Conservation (phyloP, 768 basidiomycete genomes). For the Obba rivulosa region DNA sequence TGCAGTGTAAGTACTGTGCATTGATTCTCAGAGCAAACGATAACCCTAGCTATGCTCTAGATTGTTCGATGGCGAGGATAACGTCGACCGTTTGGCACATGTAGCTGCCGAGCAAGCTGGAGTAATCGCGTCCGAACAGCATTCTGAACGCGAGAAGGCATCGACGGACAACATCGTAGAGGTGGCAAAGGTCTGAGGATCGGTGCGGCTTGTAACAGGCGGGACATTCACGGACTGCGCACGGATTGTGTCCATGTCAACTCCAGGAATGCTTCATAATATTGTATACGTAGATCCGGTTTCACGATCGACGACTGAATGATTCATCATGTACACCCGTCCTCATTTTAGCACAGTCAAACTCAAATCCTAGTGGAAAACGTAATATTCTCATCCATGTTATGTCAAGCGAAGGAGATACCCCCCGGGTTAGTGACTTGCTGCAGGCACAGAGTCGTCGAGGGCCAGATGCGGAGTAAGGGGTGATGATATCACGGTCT, state of each 20-base stretch:
- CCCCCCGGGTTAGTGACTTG: no score
- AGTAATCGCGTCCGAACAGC: slow-evolving; percentile 6
- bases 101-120: slow-evolving; percentile 16
- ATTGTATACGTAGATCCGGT: neutral
- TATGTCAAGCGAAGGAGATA: no score
- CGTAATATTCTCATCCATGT: no score
- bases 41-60: slow-evolving; percentile 9
- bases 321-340: neutral
- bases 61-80: slow-evolving; percentile 28
- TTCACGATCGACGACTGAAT: neutral
- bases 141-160: slow-evolving; percentile 19
- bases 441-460: no score
- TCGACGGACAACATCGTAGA: slow-evolving; percentile 15
- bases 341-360: neutral
- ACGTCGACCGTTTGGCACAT: slow-evolving; percentile 13
- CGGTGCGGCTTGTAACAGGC: neutral
- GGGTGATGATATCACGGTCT: no score
- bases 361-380: neutral
- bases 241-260: neutral
- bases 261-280: neutral
- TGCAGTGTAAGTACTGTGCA: slow-evolving; percentile 20
- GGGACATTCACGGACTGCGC: no score
- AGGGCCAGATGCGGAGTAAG: no score
- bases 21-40: neutral
- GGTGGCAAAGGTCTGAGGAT: slow-evolving; percentile 11